phyloP scores from a whole-genome alignment of 2,329 filamentous ascomycete species.

The Ambrosiella beaveri region DNA sequence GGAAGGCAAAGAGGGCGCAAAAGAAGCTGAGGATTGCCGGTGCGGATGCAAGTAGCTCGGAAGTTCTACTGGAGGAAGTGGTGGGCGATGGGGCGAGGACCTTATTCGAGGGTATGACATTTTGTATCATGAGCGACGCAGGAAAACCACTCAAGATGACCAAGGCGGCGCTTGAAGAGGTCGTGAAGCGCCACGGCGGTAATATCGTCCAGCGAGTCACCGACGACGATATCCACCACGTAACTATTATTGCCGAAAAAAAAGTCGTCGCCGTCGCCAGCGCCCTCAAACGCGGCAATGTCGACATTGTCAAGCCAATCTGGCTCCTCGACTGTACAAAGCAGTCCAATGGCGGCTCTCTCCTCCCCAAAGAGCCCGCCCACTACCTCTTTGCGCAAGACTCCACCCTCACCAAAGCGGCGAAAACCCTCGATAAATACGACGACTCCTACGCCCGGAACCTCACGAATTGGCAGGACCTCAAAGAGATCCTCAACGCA shows the following conservation, averaged over 20 bases:
- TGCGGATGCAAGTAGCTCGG: slow-evolving; percentile 21
- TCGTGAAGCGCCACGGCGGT: slow-evolving; percentile 74
- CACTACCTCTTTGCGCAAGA: slow-evolving; percentile 55
- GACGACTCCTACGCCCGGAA: slow-evolving; percentile 74
- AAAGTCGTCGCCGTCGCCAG: slow-evolving; percentile 68
- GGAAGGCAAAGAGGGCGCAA: slow-evolving; percentile 42
- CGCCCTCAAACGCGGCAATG: slow-evolving; percentile 52
- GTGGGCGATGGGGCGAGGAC: slow-evolving; percentile 26
- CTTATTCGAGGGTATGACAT: slow-evolving; percentile 59
- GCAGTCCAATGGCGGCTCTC: slow-evolving; percentile 35
- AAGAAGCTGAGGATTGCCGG: slow-evolving; percentile 56
- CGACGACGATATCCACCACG: slow-evolving; percentile 18
- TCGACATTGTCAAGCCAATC: slow-evolving; percentile 57
- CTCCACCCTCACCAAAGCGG: slow-evolving; percentile 34
- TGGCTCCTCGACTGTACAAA: slow-evolving; percentile 76
- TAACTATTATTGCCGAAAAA: slow-evolving; percentile 61
- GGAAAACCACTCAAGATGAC: slow-evolving; percentile 50
- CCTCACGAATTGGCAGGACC: slow-evolving; percentile 38
- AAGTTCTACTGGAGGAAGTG: slow-evolving; percentile 15
- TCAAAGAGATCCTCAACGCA: slow-evolving; percentile 31
- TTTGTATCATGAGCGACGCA: slow-evolving; percentile 71
- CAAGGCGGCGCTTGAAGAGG: slow-evolving; percentile 61
- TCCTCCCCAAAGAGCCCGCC: slow-evolving; percentile 42
- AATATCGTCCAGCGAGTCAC: slow-evolving; percentile 54
- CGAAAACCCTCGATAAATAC: slow-evolving; percentile 49